A percentile compares a stretch with the other conserved stretches of the same genome.
phyloP scores from a whole-genome alignment of 2,329 filamentous ascomycete genomes.

The Nectriaceae sp. region DNA sequence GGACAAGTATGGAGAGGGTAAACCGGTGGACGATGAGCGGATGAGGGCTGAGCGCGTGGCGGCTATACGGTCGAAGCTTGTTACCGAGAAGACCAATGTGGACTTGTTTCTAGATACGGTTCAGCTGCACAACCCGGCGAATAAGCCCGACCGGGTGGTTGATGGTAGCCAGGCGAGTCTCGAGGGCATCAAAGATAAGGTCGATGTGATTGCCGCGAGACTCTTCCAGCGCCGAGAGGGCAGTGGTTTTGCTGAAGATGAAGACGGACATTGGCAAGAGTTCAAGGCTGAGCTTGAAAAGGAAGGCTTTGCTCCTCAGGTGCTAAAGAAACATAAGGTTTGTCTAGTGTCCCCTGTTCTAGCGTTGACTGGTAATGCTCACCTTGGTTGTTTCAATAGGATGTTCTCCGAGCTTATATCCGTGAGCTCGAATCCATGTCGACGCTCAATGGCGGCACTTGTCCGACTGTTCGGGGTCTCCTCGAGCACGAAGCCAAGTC shows the following conservation, averaged over 20 bases:
- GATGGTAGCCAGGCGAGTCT: conserved; percentile 44
- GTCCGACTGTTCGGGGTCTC: conserved; percentile 54
- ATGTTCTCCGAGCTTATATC: conserved; percentile 62
- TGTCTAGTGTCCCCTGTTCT: conserved; percentile 14
- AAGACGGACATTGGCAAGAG: conserved; percentile 58
- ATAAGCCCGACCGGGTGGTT: conserved; percentile 34
- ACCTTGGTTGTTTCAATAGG: conserved; percentile 41
- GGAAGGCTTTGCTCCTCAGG: conserved; percentile 59
- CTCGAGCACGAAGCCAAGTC: conserved; percentile 46
- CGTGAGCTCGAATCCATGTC: conserved; percentile 57
- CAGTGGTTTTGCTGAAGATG: conserved; percentile 42
- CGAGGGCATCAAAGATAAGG: conserved; percentile 60
- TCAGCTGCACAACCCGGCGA: conserved; percentile 51
- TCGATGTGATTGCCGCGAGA: conserved; percentile 57
- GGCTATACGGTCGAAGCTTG: conserved; percentile 48
- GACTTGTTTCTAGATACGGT: conserved; percentile 60
- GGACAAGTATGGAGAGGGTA: conserved; percentile 44
- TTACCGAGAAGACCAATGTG: conserved; percentile 53
- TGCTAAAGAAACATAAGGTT: conserved; percentile 61
- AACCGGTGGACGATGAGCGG: conserved; percentile 29
- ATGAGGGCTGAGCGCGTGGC: conserved; percentile 41
- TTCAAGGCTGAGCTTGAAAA: conserved; percentile 60
- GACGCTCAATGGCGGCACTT: conserved; percentile 42
- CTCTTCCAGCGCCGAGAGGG: conserved; percentile 48
- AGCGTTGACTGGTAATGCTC: conserved; percentile 13